Conservation (phyloP, 495 filamentous ascomycete species). For the Talaromyces nanjingensis region DNA sequence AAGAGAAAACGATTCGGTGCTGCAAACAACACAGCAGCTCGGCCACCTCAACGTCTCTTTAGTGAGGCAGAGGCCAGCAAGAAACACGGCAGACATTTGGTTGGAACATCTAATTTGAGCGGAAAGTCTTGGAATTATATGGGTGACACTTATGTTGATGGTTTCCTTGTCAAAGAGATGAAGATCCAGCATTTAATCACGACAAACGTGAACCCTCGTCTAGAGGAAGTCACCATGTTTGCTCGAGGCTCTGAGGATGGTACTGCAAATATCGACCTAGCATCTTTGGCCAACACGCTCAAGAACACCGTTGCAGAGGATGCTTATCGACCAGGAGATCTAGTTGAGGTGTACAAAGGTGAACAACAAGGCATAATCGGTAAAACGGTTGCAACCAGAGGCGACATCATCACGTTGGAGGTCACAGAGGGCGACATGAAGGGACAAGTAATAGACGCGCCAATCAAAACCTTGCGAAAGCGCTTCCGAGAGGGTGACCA, state of each 20-base stretch:
- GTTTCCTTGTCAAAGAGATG: constrained; percentile 90
- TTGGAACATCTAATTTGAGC: constrained; percentile 45
- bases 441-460: constrained; percentile 85
- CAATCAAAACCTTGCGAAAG: constrained; percentile 88
- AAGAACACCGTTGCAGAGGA: constrained; percentile 71
- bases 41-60: constrained; percentile 89
- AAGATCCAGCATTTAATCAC: constrained; percentile 77
- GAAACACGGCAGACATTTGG: constrained; percentile 67
- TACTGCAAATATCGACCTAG: constrained; percentile 85
- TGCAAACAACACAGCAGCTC: constrained; percentile 35
- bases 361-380: constrained; percentile 90
- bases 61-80: constrained; percentile 91
- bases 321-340: constrained; percentile 83
- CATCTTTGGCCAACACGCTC: constrained; percentile 76
- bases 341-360: constrained; percentile 91
- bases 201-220: constrained; percentile 82
- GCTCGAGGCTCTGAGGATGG: constrained; percentile 84
- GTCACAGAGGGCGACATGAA: constrained; percentile 77
- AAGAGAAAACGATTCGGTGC: constrained; percentile 73
- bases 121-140: constrained; percentile 75
- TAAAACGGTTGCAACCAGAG: constrained; percentile 76
- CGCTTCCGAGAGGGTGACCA: constrained; percentile 91
- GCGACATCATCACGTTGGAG: constrained; percentile 82
- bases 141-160: constrained; percentile 83
- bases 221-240: constrained; percentile 94